These are phyloP conservation scores for Globisporangium orthogonon DNA, from an alignment of 352 stramenopile genomes.

Conservation along the genomic window DNA sequence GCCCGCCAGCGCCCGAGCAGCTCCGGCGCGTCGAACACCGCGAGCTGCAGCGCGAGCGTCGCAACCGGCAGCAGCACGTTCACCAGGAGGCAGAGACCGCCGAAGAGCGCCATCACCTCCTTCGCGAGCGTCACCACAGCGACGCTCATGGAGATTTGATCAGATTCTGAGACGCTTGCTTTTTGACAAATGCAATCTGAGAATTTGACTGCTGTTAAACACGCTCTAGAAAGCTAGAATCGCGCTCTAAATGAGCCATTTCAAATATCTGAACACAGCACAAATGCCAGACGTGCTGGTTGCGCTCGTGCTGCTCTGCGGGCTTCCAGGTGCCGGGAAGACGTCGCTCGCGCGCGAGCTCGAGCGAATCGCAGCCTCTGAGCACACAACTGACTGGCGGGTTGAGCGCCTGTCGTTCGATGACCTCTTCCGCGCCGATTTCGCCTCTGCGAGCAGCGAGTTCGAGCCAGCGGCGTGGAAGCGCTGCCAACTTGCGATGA, in stretches of 20 bases:
- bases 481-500: constrained; percentile 40
- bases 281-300: not conserved
- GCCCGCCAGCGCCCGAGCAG: constrained; percentile 34
- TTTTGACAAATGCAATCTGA: no score
- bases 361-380: not conserved
- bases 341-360: constrained; percentile 32
- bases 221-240: not conserved
- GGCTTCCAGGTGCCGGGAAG: constrained; percentile 64
- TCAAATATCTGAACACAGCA: not conserved
- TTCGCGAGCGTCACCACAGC: constrained; percentile 12
- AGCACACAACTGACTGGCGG: not conserved
- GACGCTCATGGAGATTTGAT: no score
- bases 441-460: not conserved
- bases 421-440: constrained; percentile 27
- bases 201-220: not conserved
- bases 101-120: constrained; percentile 40
- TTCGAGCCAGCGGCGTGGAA: constrained; percentile 60
- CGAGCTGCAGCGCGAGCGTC: constrained; percentile 21
- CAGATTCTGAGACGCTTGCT: not conserved
- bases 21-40: constrained; percentile 21
- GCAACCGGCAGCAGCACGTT: constrained; percentile 32
- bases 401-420: constrained; percentile 53
- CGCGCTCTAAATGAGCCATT: not conserved
- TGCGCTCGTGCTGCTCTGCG: constrained; percentile 49
- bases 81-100: constrained; percentile 34